These are phyloP conservation scores for Wickerhamomyces ciferrii DNA, from an alignment of 805 yeast genomes.

Conservation along the genomic window DNA sequence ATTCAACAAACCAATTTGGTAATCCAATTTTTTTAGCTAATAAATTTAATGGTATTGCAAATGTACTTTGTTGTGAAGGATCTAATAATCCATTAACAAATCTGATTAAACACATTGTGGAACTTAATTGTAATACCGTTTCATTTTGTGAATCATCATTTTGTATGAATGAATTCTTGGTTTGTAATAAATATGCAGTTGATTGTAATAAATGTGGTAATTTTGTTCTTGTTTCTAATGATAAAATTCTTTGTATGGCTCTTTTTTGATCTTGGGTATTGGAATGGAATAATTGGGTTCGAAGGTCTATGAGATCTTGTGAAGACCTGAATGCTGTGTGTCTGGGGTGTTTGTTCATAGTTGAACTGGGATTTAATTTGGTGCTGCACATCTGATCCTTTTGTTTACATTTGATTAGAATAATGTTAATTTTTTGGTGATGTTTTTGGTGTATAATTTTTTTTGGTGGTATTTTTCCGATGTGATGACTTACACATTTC, in stretches of 20 bases:
- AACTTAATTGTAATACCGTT: slow-evolving; percentile 1
- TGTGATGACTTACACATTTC: too few relatives aligned
- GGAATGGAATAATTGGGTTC: background rate
- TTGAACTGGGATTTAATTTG: background rate
- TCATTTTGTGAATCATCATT: background rate
- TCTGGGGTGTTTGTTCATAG: background rate
- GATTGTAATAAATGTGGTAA: slow-evolving; percentile 73
- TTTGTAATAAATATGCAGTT: slow-evolving; percentile 51
- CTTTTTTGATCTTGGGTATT: slow-evolving; percentile 8
- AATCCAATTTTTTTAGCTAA: slow-evolving; percentile 65
- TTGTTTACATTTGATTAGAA: too few relatives aligned
- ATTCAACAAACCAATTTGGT: slow-evolving; percentile 82
- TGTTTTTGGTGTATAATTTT: too few relatives aligned
- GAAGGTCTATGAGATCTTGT: background rate
- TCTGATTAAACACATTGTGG: slow-evolving; percentile 65
- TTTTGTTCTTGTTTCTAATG: slow-evolving; percentile 44
- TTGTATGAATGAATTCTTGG: background rate
- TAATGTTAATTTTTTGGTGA: background rate
- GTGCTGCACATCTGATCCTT: too few relatives aligned
- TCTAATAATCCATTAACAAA: slow-evolving; percentile 92
- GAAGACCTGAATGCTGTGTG: background rate
- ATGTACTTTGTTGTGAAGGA: slow-evolving; percentile 73
- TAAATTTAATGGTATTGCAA: slow-evolving; percentile 72
- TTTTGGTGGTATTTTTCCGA: too few relatives aligned
- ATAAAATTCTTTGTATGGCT: slow-evolving; percentile 48